Evolutionary conservation across 208 protist genomes (phyloP).

Genomic region (Spongospora subterranea): DNA sequence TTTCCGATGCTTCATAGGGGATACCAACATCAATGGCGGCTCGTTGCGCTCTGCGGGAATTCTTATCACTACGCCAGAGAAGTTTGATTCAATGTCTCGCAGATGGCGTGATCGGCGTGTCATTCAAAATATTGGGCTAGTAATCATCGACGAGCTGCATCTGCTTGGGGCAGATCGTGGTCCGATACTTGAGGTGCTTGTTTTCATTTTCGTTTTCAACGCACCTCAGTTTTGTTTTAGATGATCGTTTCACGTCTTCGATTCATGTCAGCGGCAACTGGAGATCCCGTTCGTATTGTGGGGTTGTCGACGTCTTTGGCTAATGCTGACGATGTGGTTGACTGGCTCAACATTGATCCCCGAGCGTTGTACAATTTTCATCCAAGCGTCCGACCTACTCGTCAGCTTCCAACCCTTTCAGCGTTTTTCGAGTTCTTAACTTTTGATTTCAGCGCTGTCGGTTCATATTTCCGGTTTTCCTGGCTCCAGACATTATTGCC

Average conservation of each 20-base stretch:
- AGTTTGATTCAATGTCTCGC: slow-evolving; percentile 83
- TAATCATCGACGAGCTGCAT: slow-evolving; percentile 82
- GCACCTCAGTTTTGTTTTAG: not conserved
- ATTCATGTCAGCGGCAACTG: slow-evolving; percentile 77
- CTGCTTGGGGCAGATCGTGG: slow-evolving; percentile 75
- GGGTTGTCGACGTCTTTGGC: slow-evolving; percentile 76
- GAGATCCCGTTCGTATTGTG: slow-evolving; percentile 75
- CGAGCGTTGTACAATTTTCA: slow-evolving; percentile 80
- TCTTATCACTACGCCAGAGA: slow-evolving; percentile 76
- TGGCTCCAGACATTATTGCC: slow-evolving; percentile 73
- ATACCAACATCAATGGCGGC: not conserved
- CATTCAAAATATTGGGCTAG: slow-evolving; percentile 75
- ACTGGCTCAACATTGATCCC: slow-evolving; percentile 78
- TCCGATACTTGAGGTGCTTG: slow-evolving; percentile 75
- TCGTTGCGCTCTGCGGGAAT: slow-evolving; percentile 60
- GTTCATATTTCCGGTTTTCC: slow-evolving; percentile 10
- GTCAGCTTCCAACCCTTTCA: slow-evolving; percentile 77
- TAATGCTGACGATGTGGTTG: slow-evolving; percentile 79
- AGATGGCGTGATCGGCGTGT: slow-evolving; percentile 79
- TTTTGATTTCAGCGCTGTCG: not conserved
- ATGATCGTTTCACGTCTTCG: slow-evolving; percentile 79
- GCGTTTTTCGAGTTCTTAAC: slow-evolving; percentile 61
- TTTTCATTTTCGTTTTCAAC: not conserved
- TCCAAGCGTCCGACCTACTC: slow-evolving; percentile 78
- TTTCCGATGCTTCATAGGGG: too few relatives aligned